Evolutionary conservation across 331 rosid species (phyloP).

Genomic region (Quercus tomentella): DNA sequence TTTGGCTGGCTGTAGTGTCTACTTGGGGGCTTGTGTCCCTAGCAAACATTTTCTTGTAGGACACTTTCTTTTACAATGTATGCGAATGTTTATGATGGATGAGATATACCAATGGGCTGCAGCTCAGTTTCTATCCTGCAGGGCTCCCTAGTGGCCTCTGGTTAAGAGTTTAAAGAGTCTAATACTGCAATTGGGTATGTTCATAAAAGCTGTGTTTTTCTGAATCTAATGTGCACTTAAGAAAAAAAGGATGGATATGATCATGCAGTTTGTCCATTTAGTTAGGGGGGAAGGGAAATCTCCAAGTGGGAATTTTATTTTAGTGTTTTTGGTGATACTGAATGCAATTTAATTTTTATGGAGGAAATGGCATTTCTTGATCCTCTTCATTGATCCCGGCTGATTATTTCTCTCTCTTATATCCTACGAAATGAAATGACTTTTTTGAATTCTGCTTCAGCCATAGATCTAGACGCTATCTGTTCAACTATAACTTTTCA

Average conservation of each 20-base stretch:
- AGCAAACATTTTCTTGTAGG: background rate
- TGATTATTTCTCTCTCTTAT: background rate
- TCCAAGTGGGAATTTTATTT: background rate
- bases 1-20: background rate
- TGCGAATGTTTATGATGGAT: background rate
- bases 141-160: background rate
- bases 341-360: background rate
- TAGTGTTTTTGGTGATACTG: background rate
- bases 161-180: background rate
- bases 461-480: background rate
- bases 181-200: background rate
- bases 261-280: background rate
- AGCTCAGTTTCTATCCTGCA: background rate
- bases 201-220: background rate
- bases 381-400: background rate
- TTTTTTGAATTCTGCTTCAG: background rate
- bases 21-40: background rate
- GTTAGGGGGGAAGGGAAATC: background rate
- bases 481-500: background rate
- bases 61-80: background rate
- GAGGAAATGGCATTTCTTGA: background rate
- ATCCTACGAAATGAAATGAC: background rate
- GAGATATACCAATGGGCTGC: background rate
- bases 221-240: background rate
- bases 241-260: background rate